Percentiles rank a stretch among this genome's conserved stretches.
phyloP scores from a whole-genome alignment of 2,329 filamentous ascomycete species.

The Sarocladium strictum region DNA sequence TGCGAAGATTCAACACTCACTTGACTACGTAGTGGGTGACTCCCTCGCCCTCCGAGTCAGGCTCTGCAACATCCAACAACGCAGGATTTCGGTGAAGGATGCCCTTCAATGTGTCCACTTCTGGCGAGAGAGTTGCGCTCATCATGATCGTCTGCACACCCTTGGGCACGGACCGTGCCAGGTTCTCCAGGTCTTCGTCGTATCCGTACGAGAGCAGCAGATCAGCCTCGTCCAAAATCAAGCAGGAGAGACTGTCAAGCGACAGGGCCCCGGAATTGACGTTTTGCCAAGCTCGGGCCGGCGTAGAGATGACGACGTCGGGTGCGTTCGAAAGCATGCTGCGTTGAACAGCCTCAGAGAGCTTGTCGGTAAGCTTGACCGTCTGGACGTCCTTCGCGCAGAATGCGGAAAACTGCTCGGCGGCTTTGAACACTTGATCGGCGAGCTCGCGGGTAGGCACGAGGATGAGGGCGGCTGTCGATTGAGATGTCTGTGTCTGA shows the following conservation, averaged over 20 bases:
- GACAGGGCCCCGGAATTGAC: slow-evolving; percentile 60
- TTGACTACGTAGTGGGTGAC: slow-evolving; percentile 85
- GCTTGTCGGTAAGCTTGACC: slow-evolving; percentile 84
- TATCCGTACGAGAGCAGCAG: slow-evolving; percentile 92
- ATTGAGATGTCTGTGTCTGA: slow-evolving; percentile 43
- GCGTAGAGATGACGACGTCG: slow-evolving; percentile 87
- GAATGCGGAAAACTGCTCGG: slow-evolving; percentile 72
- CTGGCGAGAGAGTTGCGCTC: slow-evolving; percentile 84
- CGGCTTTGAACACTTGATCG: slow-evolving; percentile 77
- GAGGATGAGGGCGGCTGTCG: slow-evolving; percentile 74
- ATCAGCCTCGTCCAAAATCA: slow-evolving; percentile 93
- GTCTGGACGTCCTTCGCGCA: slow-evolving; percentile 78
- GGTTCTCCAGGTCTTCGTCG: slow-evolving; percentile 77
- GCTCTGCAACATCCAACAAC: slow-evolving; percentile 75
- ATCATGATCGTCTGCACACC: slow-evolving; percentile 88
- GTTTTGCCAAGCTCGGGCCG: slow-evolving; percentile 74
- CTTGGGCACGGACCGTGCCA: slow-evolving; percentile 73
- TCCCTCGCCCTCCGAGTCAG: slow-evolving; percentile 68
- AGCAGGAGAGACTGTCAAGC: slow-evolving; percentile 63
- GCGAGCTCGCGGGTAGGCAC: slow-evolving; percentile 93
- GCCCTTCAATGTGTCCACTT: slow-evolving; percentile 78
- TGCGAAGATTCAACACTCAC: slow-evolving; percentile 31
- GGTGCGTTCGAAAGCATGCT: slow-evolving; percentile 80
- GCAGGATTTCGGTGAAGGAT: slow-evolving; percentile 75
- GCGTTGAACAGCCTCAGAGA: slow-evolving; percentile 81